Evolutionary conservation across 805 yeast genomes (phyloP), one percentile per base, ranked within the genome.

Genomic region (Diddensiella santjacobensis): DNA sequence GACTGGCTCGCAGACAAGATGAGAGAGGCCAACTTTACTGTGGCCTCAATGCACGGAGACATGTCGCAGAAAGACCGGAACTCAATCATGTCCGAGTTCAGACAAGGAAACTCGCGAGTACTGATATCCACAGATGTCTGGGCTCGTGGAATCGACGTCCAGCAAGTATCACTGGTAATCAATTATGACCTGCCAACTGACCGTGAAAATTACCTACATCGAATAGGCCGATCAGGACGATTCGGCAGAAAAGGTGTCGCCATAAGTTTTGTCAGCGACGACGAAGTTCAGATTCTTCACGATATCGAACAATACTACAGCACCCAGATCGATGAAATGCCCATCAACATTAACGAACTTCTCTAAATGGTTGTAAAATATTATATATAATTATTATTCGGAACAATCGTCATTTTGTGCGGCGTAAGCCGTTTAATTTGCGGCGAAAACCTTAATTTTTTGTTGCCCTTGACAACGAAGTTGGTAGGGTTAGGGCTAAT

Each of bases 161-260:
- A 90, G 74, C 98, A 90, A 73, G 96, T 90, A 49, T 88, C 96
- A 26, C 77, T 91, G 58, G 98, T 90, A 55, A 87, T 90, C 58
- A 90, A 90, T 77, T 90, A 88, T 73, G 98, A 90, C 70, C 72
- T 90, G 61, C 97, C 97, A 39, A 76, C 80, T 58, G 85, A 84
- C 74, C 81, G 85, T 69, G 96, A 90, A 71, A 90, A 87, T 75
- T 91, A 93, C 70, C 85, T 91, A 63, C 99, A 91, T 74, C 81
- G 99, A 74, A 95, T 91, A 63, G 99, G 99, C 70, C 83, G 99
- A 74, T 87, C 95, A 60, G 99, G 99, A 64, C 83, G 99, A 71
- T 91, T 91, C 76, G 99, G 99, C 68, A 81, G 99, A 71, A 91
- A 90, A 74, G 99, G 99, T 76, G 91, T 87, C 54, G 97, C 98